Base-by-base conservation (phyloP, 1,284 basidiomycete species). In the Pseudozyma thailandica region DNA sequence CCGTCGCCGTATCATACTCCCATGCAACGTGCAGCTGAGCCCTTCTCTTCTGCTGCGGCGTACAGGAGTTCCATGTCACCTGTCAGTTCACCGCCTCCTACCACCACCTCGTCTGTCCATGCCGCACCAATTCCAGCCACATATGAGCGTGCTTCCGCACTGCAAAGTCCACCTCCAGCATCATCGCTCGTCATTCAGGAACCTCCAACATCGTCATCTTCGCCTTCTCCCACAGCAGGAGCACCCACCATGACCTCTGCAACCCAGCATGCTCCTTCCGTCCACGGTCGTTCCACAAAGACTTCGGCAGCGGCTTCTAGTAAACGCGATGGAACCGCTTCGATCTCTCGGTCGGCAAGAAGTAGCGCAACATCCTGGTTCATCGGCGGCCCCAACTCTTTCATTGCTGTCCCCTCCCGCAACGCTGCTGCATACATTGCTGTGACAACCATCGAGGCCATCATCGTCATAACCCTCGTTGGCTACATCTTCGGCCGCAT, bases 401-500 rank as follows among this genome's bases (percentile, higher is more conserved):
- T 56, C 39, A 61, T 69, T 28, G 59, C 64, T 26, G 26, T 57
- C 2, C 71, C 71, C 4, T 64, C 71, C 3, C 53, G 52, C 12
- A 44, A 47, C 26, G 61, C 68, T 12, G 15, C 23, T 1, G 42
- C 38, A 13, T 62, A 73, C 56, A 59, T 77, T 25, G 31, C 69
- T 25, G 59, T 56, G 13, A 59, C 63, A 39, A 38, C 64, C 10
- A 33, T 72, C 51, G 74, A 79, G 51, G 70, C 77, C 2, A 25
- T 48, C 18, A 56, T 72, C 38, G 61, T 79, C 30, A 75, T 76
- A 31, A 59, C 59, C 0, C 62, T 79, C 21, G 76, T 77, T 28
- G 62, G 54, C 16, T 60, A 64, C 55, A 75, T 74, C 37, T 79
- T 78, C 35, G 76, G 45, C 8, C 43, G 52, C 33, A 76, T 79